These are phyloP conservation scores for Melaleuca quinquenervia DNA, from an alignment of 345 rosid genomes.

Conservation along the genomic window DNA sequence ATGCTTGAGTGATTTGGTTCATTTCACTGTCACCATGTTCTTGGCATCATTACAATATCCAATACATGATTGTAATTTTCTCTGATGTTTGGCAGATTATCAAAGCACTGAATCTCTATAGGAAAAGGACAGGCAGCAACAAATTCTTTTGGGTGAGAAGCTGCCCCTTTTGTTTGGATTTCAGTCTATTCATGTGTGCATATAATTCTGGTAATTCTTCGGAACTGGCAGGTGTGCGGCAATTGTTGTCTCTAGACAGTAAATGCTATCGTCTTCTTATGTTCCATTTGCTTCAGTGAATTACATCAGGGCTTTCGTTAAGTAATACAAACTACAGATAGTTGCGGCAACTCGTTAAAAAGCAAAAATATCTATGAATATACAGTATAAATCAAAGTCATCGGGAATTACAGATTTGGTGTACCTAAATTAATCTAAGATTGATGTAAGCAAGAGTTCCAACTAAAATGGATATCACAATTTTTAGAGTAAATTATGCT, in stretches of 20 bases:
- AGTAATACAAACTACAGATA: not conserved
- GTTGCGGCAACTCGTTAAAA: not conserved
- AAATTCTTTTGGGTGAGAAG: conserved; percentile 73
- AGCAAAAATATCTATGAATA: not conserved
- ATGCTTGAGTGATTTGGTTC: not conserved
- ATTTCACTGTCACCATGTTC: not conserved
- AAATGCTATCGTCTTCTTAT: not conserved
- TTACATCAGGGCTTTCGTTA: not conserved
- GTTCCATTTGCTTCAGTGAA: not conserved
- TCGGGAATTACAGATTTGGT: not conserved
- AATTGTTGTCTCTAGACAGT: not conserved
- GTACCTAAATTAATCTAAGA: not conserved
- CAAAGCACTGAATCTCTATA: conserved; percentile 86
- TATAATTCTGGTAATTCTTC: not conserved
- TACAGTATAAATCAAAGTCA: not conserved
- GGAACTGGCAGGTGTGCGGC: not conserved
- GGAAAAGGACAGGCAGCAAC: conserved; percentile 71
- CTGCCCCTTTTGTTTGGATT: not conserved
- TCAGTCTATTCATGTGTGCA: not conserved
- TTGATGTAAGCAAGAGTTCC: not conserved
- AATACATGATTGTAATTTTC: not conserved
- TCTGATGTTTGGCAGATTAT: conserved; percentile 52
- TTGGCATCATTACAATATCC: not conserved
- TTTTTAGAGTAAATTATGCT: not conserved
- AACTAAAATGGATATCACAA: not conserved